Evolutionary conservation across 805 yeast genomes (phyloP), one percentile per base, ranked within the genome.

Genomic region (Tetrapisispora pingtungensis): DNA sequence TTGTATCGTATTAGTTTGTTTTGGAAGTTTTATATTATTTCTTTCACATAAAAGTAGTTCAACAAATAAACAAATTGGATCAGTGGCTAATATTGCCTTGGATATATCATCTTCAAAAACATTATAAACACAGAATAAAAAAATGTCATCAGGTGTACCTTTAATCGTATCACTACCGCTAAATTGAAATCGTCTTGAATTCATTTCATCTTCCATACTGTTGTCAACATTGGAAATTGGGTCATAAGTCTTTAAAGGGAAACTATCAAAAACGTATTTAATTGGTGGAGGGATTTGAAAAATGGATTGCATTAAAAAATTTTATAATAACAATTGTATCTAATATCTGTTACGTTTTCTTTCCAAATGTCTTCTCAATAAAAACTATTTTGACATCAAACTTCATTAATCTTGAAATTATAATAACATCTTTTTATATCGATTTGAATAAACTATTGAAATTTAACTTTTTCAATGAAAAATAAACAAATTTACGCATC

Each of bases 61-160:
- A 12, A 71, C 64, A 17, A 67, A 65, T 10, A 78, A 58, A 40
- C 84, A 74, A 13, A 72, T 55, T 0, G 87, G 87, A 51, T 81
- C 88, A 0, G 75, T 67, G 1, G 85, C 78, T 1, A 75, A 52
- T 15, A 60, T 49, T 0, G 58, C 51, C 8, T 55, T 46, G 1
- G 51, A 40, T 12, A 47, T 53, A 31, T 60, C 58, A 13, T 62
- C 64, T 1, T 58, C 46, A 37, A 61, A 61, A 3, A 74, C 65
- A 51, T 72, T 73, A 54, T 75, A 78, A 0, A 77, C 79, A 1
- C 79, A 83, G 18, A 81, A 55, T 28, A 69, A 68, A 61, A 79
- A 78, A 13, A 58, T 55, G n/a, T 54, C 53, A 22, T 50, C 47
- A 5, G 43, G 18, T 36, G 44, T 40, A 10, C n/a, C 41, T 42